Percentiles rank a stretch among this genome's conserved stretches.
These are phyloP conservation scores for Lasiosphaeria ovina DNA, from an alignment of 495 filamentous ascomycete species.

Conservation along the genomic window DNA sequence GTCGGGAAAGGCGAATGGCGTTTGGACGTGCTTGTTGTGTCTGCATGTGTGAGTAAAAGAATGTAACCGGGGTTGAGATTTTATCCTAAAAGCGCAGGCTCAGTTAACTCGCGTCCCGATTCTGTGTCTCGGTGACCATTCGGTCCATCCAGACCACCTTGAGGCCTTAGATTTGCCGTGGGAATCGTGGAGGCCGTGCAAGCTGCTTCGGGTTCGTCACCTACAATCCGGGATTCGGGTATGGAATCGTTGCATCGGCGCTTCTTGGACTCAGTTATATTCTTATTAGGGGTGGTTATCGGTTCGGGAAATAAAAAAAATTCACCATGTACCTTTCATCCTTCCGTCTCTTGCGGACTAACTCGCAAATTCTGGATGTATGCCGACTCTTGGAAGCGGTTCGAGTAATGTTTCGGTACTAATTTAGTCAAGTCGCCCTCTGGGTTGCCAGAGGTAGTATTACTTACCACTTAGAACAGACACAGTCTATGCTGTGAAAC, in stretches of 20 bases:
- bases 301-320: neutral
- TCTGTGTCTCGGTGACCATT: neutral
- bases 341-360: too few species aligned
- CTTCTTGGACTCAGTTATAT: neutral
- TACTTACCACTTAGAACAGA: neutral
- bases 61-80: slow-evolving; percentile 15
- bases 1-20: slow-evolving; percentile 38
- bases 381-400: too few species aligned
- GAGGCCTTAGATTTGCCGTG: neutral
- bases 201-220: neutral
- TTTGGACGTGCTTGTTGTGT: slow-evolving; percentile 24
- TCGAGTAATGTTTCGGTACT: too few species aligned
- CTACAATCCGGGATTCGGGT: neutral
- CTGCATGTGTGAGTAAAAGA: slow-evolving; percentile 32
- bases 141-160: neutral
- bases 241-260: neutral
- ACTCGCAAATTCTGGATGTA: too few species aligned
- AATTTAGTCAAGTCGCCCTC: neutral
- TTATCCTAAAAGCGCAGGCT: slow-evolving; percentile 14
- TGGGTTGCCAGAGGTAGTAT: neutral
- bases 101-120: slow-evolving; percentile 8
- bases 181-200: neutral
- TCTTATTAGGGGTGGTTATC: neutral
- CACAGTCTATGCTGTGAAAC: too few species aligned
- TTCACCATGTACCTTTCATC: neutral